Conservation (phyloP, 768 basidiomycete genomes). For the Lactarius pseudohatsudake region DNA sequence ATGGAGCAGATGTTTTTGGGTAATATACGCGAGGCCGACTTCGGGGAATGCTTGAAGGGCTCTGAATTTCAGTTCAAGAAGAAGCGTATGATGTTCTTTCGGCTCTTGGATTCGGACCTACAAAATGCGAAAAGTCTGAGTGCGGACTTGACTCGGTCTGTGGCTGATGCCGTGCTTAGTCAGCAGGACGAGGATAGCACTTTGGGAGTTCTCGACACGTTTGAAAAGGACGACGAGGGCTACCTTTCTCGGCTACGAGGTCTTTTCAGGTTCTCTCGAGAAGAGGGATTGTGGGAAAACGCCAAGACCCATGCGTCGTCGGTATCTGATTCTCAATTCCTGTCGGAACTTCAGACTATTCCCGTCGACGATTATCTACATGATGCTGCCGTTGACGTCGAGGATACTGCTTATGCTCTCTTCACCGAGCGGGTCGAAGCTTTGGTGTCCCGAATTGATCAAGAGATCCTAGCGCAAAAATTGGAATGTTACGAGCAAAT, state of each 20-base stretch:
- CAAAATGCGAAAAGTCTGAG: neutral
- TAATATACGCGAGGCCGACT: neutral
- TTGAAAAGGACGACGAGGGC: neutral
- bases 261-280: neutral
- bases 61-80: neutral
- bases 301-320: neutral
- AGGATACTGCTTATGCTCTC: neutral
- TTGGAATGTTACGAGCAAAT: constrained; percentile 11
- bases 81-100: neutral
- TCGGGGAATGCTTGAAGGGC: neutral
- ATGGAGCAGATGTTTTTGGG: neutral
- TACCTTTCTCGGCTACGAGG: neutral
- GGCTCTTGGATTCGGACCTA: neutral
- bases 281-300: constrained; percentile 4
- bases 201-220: neutral
- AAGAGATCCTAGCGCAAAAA: constrained; percentile 9
- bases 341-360: neutral
- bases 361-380: neutral
- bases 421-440: constrained; percentile 3
- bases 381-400: neutral
- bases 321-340: constrained; percentile 12
- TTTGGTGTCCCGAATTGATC: neutral
- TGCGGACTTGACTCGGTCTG: neutral
- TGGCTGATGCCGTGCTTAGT: neutral
- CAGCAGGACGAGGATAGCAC: neutral